Conservation (phyloP, 129 eudicot genomes). For the Pulicaria dysenterica region DNA sequence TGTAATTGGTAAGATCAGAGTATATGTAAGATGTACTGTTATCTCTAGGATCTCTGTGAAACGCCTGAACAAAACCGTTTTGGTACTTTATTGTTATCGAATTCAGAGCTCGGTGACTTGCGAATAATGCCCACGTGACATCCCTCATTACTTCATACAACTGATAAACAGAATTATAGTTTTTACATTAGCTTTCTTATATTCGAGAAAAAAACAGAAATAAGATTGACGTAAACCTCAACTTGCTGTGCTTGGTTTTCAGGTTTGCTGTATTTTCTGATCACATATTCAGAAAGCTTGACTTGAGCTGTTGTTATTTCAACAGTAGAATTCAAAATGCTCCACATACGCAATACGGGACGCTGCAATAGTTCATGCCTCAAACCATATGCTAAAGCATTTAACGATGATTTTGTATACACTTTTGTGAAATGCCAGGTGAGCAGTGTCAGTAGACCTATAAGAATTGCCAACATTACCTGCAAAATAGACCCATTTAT, state of each 20-base stretch:
- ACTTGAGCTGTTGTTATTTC: slow-evolving; percentile 96
- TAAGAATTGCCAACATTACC: slow-evolving; percentile 91
- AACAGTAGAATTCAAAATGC: slow-evolving; percentile 78
- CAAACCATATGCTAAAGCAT: slow-evolving; percentile 79
- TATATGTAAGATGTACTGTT: slow-evolving; percentile 85
- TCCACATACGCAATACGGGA: slow-evolving; percentile 91
- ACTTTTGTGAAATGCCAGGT: slow-evolving; percentile 97
- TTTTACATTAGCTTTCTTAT: slow-evolving; percentile 21
- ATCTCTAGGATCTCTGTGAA: slow-evolving; percentile 88
- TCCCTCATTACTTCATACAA: slow-evolving; percentile 85
- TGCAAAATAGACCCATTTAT: slow-evolving; percentile 36
- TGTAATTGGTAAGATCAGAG: slow-evolving; percentile 80
- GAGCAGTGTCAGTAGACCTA: slow-evolving; percentile 83
- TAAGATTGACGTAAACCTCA: slow-evolving; percentile 58
- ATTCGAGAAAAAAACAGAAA: background rate
- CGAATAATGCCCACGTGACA: slow-evolving; percentile 90
- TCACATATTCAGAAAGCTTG: slow-evolving; percentile 75
- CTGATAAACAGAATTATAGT: slow-evolving; percentile 45
- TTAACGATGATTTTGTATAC: slow-evolving; percentile 76
- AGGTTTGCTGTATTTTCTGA: slow-evolving; percentile 67
- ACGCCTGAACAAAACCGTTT: slow-evolving; percentile 97
- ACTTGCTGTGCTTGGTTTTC: slow-evolving; percentile 81
- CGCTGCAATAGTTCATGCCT: slow-evolving; percentile 87
- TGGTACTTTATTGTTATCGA: slow-evolving; percentile 78
- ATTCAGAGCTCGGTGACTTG: slow-evolving; percentile 86